Evolutionary conservation across 164 flowering plant species (phyloP).

Genomic region (Stephania cephalantha): DNA sequence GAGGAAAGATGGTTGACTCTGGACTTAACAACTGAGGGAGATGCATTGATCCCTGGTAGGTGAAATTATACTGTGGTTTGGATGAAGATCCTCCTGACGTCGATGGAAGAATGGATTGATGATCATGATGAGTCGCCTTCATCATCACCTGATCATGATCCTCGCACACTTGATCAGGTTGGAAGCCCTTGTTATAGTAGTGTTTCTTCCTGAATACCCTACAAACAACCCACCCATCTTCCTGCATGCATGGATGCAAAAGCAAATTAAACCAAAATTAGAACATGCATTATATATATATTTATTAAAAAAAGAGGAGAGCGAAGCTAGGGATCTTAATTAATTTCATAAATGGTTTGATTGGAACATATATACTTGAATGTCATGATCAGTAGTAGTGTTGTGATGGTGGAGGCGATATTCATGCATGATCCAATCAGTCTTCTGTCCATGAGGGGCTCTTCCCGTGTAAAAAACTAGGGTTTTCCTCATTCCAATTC

Average conservation of each 20-base stretch:
- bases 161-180: conserved; percentile 19
- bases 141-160: conserved; percentile 15
- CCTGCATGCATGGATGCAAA: conserved; percentile 28
- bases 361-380: conserved; percentile 29
- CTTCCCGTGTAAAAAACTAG: conserved; percentile 59
- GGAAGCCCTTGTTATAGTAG: conserved; percentile 31
- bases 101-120: conserved; percentile 11
- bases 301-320: too few species aligned
- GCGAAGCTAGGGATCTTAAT: too few species aligned
- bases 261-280: too few species aligned
- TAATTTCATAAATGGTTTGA: too few species aligned
- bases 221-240: conserved; percentile 91
- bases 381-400: conserved; percentile 6
- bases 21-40: conserved; percentile 56
- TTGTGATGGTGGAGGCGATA: conserved; percentile 56
- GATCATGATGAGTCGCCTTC: conserved; percentile 19
- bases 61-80: conserved; percentile 19
- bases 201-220: conserved; percentile 78
- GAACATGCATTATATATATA: too few species aligned
- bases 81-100: conserved; percentile 23
- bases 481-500: conserved; percentile 60
- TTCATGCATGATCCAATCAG: conserved; percentile 68
- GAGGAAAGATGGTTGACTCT: conserved; percentile 25
- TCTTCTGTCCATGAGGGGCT: conserved; percentile 56
- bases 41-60: conserved; percentile 50